These are phyloP conservation scores for Naganishia cerealis DNA, from an alignment of 1,284 basidiomycete genomes.

Conservation along the genomic window DNA sequence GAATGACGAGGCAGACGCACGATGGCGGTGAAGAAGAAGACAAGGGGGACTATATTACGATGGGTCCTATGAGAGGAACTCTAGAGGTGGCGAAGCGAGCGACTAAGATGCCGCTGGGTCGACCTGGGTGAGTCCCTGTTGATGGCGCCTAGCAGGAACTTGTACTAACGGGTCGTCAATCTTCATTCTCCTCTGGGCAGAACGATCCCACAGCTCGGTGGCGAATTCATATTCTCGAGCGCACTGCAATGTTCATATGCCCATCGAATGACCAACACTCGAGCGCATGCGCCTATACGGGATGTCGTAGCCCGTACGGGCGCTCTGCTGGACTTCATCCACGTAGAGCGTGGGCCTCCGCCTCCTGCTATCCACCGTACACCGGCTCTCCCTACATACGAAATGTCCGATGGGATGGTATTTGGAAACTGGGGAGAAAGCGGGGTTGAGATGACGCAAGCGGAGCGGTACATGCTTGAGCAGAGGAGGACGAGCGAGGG, in stretches of 20 bases:
- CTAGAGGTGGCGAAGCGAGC: constrained; percentile 48
- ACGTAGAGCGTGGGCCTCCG: constrained; percentile 19
- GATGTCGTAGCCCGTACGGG: constrained; percentile 67
- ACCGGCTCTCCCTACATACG: background rate
- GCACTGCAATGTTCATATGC: constrained; percentile 51
- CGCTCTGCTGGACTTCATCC: constrained; percentile 39
- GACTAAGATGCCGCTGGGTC: constrained; percentile 69
- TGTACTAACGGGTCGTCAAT: background rate
- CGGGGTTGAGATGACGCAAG: constrained; percentile 22
- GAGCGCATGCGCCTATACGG: constrained; percentile 68
- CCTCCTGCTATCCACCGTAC: constrained; percentile 25
- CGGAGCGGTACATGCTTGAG: constrained; percentile 26
- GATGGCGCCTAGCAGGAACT: constrained; percentile 9
- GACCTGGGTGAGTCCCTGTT: constrained; percentile 66
- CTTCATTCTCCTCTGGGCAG: constrained; percentile 4
- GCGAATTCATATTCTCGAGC: constrained; percentile 82
- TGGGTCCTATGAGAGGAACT: constrained; percentile 40
- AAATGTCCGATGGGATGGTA: constrained; percentile 16
- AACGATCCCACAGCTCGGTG: constrained; percentile 65
- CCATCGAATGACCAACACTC: constrained; percentile 58
- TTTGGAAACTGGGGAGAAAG: constrained; percentile 33
- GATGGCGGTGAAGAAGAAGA: constrained; percentile 59
- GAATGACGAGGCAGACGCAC: constrained; percentile 65
- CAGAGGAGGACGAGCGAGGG: constrained; percentile 20
- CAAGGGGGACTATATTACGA: constrained; percentile 59